Conservation (phyloP, 768 basidiomycete genomes). For the Suillus discolor region DNA sequence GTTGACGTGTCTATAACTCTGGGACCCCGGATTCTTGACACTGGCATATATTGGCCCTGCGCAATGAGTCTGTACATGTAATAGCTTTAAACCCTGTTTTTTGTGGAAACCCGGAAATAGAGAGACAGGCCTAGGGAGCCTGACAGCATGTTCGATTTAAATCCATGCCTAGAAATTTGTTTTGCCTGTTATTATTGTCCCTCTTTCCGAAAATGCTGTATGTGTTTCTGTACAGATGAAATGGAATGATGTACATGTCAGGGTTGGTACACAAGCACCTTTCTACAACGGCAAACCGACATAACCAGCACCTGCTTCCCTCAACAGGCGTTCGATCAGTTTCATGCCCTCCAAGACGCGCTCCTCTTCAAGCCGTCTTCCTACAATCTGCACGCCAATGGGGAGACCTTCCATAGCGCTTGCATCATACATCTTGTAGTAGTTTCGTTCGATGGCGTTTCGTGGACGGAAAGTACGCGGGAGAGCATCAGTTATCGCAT, state of each 20-base stretch:
- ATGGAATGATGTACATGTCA: not conserved
- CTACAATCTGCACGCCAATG: constrained; percentile 45
- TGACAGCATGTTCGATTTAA: no score
- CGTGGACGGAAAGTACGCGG: constrained; percentile 26
- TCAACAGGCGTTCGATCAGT: constrained; percentile 36
- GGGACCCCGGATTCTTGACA: not conserved
- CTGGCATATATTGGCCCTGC: not conserved
- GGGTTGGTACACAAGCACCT: not conserved
- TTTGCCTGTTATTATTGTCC: not conserved
- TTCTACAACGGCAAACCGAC: constrained; percentile 24
- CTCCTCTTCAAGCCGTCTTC: constrained; percentile 48
- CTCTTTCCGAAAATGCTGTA: not conserved
- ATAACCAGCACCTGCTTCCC: constrained; percentile 25
- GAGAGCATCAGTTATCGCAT: constrained; percentile 34
- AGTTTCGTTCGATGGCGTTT: constrained; percentile 40
- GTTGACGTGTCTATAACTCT: not conserved
- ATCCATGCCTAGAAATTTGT: no score
- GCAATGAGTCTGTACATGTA: no score
- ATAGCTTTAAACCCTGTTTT: no score
- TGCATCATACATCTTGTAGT: constrained; percentile 45
- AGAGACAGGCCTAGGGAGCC: no score
- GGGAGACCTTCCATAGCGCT: constrained; percentile 47
- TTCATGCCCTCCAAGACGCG: constrained; percentile 49
- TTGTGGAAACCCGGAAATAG: no score
- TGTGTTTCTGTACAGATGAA: not conserved